Percentiles rank a stretch among this genome's conserved stretches.
phyloP scores from a whole-genome alignment of 768 basidiomycete genomes.

The Macrocybe gigantea region DNA sequence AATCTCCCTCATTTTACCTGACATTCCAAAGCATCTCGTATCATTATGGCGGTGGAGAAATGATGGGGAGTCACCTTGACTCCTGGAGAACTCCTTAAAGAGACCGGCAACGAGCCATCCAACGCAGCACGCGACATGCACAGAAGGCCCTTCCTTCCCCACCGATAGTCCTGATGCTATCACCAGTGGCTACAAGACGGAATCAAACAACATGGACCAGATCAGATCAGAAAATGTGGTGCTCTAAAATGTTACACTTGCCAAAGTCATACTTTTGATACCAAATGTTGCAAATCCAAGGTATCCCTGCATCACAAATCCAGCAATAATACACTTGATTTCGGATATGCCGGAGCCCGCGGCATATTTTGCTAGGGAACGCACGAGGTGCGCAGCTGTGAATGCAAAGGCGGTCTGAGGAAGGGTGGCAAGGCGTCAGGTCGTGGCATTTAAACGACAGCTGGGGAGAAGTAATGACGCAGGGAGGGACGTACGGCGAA shows the following conservation, averaged over 20 bases:
- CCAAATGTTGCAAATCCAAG: conserved; percentile 84
- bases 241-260: conserved; percentile 29
- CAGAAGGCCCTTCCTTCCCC: conserved; percentile 97
- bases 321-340: conserved; percentile 96
- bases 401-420: conserved; percentile 77
- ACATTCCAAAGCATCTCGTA: neutral
- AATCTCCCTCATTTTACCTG: conserved; percentile 84
- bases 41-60: neutral
- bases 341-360: conserved; percentile 98
- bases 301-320: conserved; percentile 96
- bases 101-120: conserved; percentile 85
- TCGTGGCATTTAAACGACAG: conserved; percentile 5
- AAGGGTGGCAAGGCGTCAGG: too few species aligned
- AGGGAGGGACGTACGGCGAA: conserved; percentile 67
- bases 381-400: conserved; percentile 83
- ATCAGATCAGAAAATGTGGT: neutral
- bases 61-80: conserved; percentile 60
- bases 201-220: neutral
- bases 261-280: conserved; percentile 92
- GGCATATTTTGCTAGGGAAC: conserved; percentile 86
- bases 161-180: conserved; percentile 97
- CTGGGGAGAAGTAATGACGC: neutral
- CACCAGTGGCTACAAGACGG: conserved; percentile 71
- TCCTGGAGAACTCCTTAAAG: conserved; percentile 78
- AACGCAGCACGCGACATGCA: conserved; percentile 94